Evolutionary conservation across 192 early-diverging fungal genomes (phyloP), one percentile per base, ranked within the genome.

Genomic region (Phlyctochytrium arcticum): DNA sequence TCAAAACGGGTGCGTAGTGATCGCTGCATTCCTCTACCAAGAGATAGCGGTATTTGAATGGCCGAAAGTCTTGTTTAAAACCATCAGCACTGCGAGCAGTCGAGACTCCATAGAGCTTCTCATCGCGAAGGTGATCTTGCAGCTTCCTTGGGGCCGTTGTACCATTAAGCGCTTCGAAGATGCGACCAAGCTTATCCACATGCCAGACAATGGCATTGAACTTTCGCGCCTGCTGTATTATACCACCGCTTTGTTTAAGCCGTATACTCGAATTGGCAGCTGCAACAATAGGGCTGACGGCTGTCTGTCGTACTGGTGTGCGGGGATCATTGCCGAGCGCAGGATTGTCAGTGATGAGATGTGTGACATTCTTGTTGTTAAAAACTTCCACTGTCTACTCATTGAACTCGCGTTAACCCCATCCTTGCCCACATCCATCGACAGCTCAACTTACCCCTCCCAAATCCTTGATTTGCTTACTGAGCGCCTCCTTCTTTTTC

Each of bases 121-220:
- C 68, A 23, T 70, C 67, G 19, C 59, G 67, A 27, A 69, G 59
- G 23, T 61, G 59, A 42, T 69, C 67, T 44, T 62, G 58, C 57
- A 69, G 37, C 24, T 55, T 62, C 23, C 66, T 42, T 10, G 56
- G 57, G 12, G 59, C 39, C 8, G 59, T 30, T 23, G 19, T 50
- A 24, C 62, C 62, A 36, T 54, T 53, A n/a, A 64, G 24, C 2
- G 62, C 51, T 23, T 64, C 54, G 6, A 64, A 21, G 6, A 64
- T 54, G 6, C 24, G 29, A 15, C 33, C 39, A 1, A 64, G 50
- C 29, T 21, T 4, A 27, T 30, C 30, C 15, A 66, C 39, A 9
- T 33, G 6, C 64, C 64, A 66, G 1, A 66, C 37, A 4, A 42
- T 21, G 17, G 51, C 51, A 34, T 37, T 34, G 36, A 64, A 64